Conservation (phyloP, 2,329 filamentous ascomycete species). For the Ophiostoma ulmi region DNA sequence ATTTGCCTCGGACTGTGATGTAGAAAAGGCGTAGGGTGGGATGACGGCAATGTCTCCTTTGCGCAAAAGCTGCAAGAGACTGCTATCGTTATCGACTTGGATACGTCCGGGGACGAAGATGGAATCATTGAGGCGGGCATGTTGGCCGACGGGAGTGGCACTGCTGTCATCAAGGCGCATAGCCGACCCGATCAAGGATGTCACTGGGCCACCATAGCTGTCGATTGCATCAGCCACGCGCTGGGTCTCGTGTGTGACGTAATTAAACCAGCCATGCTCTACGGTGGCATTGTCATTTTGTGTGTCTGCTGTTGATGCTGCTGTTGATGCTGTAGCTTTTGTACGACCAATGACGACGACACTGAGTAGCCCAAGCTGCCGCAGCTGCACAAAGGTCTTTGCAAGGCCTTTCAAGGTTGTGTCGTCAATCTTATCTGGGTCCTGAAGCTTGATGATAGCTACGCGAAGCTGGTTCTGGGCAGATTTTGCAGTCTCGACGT, state of each 20-base stretch:
- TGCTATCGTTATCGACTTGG: conserved; percentile 43
- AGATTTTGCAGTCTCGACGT: conserved; percentile 27
- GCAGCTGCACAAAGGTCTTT: conserved; percentile 77
- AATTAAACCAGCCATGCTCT: conserved; percentile 33
- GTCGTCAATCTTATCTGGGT: conserved; percentile 65
- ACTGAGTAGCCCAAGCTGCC: conserved; percentile 73
- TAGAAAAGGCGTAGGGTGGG: conserved; percentile 44
- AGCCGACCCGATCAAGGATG: conserved; percentile 60
- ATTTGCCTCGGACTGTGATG: conserved; percentile 38
- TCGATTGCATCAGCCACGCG: conserved; percentile 73
- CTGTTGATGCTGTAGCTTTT: conserved; percentile 31
- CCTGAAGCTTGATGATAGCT: conserved; percentile 78
- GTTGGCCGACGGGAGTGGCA: background rate
- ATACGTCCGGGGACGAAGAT: conserved; percentile 35
- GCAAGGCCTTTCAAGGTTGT: conserved; percentile 68
- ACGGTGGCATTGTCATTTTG: background rate
- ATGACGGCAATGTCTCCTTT: conserved; percentile 68
- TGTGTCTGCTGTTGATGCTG: background rate
- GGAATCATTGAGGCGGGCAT: conserved; percentile 30
- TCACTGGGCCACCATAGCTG: conserved; percentile 60
- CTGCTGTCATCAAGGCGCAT: conserved; percentile 37
- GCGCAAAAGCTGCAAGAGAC: conserved; percentile 61
- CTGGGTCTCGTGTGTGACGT: conserved; percentile 57
- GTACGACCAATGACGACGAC: conserved; percentile 74
- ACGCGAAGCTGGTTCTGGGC: conserved; percentile 55